A percentile compares a stretch with the other conserved stretches of the same genome.
Conservation (phyloP, 208 protist species). For the Trypanosoma melophagium region DNA sequence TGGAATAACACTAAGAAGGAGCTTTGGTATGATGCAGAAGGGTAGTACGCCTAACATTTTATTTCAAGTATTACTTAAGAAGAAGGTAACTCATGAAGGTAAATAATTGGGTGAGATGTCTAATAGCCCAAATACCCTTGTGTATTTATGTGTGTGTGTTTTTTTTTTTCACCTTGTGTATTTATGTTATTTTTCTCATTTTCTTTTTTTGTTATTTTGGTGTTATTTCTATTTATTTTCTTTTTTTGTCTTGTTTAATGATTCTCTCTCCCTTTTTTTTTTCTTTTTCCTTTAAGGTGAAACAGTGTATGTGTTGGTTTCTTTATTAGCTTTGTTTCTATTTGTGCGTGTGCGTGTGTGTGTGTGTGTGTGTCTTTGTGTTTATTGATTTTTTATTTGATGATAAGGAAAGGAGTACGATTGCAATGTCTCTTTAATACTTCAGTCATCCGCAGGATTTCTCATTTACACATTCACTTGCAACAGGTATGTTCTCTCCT, state of each 20-base stretch:
- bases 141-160: no score
- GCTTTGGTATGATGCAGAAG: no score
- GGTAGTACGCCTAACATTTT: no score
- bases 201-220: constrained; percentile 1
- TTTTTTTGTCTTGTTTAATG: background rate
- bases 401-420: background rate
- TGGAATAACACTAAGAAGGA: no score
- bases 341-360: background rate
- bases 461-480: background rate
- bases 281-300: constrained; percentile 11
- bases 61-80: no score
- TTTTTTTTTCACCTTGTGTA: no score
- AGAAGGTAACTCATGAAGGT: no score
- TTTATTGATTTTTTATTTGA: constrained; percentile 1
- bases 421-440: constrained; percentile 4
- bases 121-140: no score
- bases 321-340: constrained; percentile 6
- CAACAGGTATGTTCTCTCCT: constrained; percentile 18
- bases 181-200: no score
- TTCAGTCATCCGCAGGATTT: background rate
- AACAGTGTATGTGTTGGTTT: background rate
- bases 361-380: background rate
- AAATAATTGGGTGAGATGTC: no score
- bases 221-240: background rate
- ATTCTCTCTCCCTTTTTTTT: constrained; percentile 12